Percentiles rank a stretch among this genome's conserved stretches.
These are phyloP conservation scores for Glycyrrhiza uralensis DNA, from an alignment of 306 rosid genomes.

Conservation along the genomic window DNA sequence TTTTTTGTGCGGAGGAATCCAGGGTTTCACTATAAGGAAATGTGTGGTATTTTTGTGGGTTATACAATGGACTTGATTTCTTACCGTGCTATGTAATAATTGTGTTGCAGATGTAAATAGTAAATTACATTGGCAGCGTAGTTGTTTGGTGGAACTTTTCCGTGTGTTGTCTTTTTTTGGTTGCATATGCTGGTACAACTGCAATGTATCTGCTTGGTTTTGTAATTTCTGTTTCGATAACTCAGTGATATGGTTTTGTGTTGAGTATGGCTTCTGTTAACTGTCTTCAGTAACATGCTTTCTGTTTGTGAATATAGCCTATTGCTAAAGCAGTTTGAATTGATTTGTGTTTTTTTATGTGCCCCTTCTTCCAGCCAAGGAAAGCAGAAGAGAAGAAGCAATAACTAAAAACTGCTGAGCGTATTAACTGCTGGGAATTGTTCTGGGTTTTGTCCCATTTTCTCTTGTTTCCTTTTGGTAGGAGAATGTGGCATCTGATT, in stretches of 20 bases:
- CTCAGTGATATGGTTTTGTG: background rate
- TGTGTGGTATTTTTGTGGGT: background rate
- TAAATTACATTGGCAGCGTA: background rate
- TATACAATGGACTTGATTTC: background rate
- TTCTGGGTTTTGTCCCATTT: background rate
- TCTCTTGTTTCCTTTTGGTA: constrained; percentile 15
- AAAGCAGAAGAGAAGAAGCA: constrained; percentile 90
- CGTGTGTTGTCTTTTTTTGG: background rate
- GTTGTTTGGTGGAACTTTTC: background rate
- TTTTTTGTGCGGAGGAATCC: background rate
- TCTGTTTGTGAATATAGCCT: background rate
- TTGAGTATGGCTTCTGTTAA: background rate
- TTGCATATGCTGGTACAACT: background rate
- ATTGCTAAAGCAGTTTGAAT: background rate
- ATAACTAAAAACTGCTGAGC: constrained; percentile 23
- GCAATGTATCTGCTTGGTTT: background rate
- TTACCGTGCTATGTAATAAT: background rate
- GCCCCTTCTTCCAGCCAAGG: constrained; percentile 67
- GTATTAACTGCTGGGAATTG: background rate
- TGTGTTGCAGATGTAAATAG: constrained; percentile 3
- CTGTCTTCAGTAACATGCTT: background rate
- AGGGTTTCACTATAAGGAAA: background rate
- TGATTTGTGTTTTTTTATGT: background rate
- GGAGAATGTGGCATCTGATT: constrained; percentile 4
- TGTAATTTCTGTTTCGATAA: background rate